These are phyloP conservation scores for Fusarium pseudocircinatum DNA, from an alignment of 2,329 filamentous ascomycete genomes.

Conservation along the genomic window DNA sequence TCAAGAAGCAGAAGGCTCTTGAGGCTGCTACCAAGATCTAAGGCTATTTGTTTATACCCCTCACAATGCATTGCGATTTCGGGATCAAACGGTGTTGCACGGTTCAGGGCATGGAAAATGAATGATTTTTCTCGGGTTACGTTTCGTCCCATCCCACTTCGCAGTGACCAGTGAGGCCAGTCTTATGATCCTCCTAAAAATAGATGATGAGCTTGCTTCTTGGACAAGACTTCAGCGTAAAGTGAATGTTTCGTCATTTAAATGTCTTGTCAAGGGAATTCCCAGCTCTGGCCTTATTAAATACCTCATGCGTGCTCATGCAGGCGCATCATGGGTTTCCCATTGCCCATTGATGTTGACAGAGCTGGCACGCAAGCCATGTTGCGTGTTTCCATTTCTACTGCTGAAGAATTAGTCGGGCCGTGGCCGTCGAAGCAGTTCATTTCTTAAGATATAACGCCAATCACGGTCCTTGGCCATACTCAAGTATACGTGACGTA, in stretches of 20 bases:
- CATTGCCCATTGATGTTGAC: not conserved
- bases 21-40: slow-evolving; percentile 99
- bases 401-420: not conserved
- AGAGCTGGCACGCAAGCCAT: not conserved
- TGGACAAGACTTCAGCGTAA: slow-evolving; percentile 32
- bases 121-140: slow-evolving; percentile 53
- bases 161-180: slow-evolving; percentile 43
- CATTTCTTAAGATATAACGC: not conserved
- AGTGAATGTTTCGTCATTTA: not conserved
- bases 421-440: no score
- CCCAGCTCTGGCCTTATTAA: not conserved
- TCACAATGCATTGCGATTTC: slow-evolving; percentile 52
- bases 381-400: not conserved
- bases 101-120: slow-evolving; percentile 56
- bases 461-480: not conserved
- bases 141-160: slow-evolving; percentile 42
- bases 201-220: slow-evolving; percentile 44
- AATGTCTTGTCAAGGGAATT: not conserved
- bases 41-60: slow-evolving; percentile 53
- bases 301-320: no score
- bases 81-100: slow-evolving; percentile 53
- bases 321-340: not conserved
- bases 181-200: slow-evolving; percentile 52
- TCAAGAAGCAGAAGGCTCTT: slow-evolving; percentile 93
- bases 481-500: not conserved